Evolutionary conservation across 257 asterid genomes (phyloP), one percentile per base, ranked within the genome.

Genomic region (Jasminum sambac): DNA sequence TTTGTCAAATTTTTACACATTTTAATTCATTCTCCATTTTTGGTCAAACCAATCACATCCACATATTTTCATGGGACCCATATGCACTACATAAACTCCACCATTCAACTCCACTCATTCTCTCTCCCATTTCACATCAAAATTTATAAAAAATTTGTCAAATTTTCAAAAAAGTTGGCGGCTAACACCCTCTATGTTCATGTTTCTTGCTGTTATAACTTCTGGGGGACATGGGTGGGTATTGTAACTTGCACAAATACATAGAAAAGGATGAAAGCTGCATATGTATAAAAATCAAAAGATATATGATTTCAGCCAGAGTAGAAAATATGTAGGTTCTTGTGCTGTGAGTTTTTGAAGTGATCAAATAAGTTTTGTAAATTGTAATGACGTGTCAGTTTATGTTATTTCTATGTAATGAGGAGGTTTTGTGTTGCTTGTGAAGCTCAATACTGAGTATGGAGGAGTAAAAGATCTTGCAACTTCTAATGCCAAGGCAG

Each of bases 381-480:
- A 19, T 55, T 55, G 34, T 23, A 55, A 11, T 25, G 23, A 10
- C 16, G 3, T 55, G 34, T 21, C 23, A 55, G 23, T 55, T 19
- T 19, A 23, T 11, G 36, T 55, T 55, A 55, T 55, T 55, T 55
- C 62, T 55, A 26, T 21, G 62, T 55, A 55, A 55, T 55, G 62
- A 55, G 21, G 61, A 19, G 25, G 21, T 66, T 70, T 68, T 30
- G 17, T 72, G 19, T 40, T 71, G 21, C 66, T 64, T 48, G 61
- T 77, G 52, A 74, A 95, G 99, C 77, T 89, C 17, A 87, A 87
- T 72, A 55, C 79, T 1, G 99, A 91, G 85, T 91, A 87, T 37
- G 83, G 82, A 65, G 88, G 85, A 25, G 75, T 84, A 76, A 85
- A 78, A 74, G 72, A 61, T 8, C 44, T 66, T 40, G 64, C 69